Conservation (phyloP, 805 yeast species). For the Metschnikowia lunata region DNA sequence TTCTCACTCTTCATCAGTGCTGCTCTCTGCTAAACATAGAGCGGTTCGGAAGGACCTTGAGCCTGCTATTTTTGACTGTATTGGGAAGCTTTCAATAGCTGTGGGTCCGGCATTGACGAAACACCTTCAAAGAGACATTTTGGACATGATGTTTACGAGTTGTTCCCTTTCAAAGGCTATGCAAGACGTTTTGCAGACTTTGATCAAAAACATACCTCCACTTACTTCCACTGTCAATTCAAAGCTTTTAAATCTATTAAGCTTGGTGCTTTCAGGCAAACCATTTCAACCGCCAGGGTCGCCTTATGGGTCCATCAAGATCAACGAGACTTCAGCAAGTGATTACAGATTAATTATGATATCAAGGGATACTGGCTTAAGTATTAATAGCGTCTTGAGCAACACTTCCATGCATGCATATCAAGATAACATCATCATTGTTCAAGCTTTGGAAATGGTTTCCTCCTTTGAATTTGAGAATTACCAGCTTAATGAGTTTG, state of each 20-base stretch:
- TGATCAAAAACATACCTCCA: conserved; percentile 75
- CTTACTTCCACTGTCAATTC: conserved; percentile 68
- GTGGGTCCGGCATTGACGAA: conserved; percentile 93
- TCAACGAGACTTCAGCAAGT: conserved; percentile 63
- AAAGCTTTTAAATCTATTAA: conserved; percentile 63
- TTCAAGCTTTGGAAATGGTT: conserved; percentile 76
- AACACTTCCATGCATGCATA: conserved; percentile 31
- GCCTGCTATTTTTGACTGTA: conserved; percentile 82
- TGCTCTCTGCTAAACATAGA: conserved; percentile 49
- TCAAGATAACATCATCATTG: conserved; percentile 46
- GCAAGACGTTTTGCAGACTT: conserved; percentile 65
- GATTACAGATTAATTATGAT: conserved; percentile 75
- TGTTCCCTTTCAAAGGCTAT: conserved; percentile 83
- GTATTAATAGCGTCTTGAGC: conserved; percentile 30
- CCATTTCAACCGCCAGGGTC: conserved; percentile 82
- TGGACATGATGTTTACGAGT: conserved; percentile 67
- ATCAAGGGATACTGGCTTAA: conserved; percentile 57
- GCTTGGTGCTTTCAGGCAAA: conserved; percentile 75
- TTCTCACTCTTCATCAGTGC: conserved; percentile 24
- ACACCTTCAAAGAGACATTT: conserved; percentile 73
- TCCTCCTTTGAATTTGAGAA: conserved; percentile 70
- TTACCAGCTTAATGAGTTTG: conserved; percentile 81
- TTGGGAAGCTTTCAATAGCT: conserved; percentile 80
- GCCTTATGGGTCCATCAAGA: conserved; percentile 58
- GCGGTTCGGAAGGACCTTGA: conserved; percentile 66